Percentiles rank a stretch among this genome's conserved stretches.
phyloP scores from a whole-genome alignment of 139 green algal species.

The Helicosporidium sp. region DNA sequence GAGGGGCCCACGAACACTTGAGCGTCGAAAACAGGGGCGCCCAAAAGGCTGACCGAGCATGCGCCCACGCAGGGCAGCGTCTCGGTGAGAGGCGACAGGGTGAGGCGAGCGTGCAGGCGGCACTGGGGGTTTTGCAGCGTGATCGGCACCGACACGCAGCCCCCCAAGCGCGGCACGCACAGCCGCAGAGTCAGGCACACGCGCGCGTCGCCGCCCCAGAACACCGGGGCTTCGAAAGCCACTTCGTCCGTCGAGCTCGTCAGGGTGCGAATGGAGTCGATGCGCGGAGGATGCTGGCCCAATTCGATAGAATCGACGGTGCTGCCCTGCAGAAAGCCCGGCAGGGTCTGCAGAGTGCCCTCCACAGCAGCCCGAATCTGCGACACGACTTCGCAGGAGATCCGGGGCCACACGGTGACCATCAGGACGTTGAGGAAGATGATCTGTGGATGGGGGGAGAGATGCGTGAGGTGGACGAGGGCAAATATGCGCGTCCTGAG shows the following conservation, averaged over 20 bases:
- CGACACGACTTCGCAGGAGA: too few species aligned
- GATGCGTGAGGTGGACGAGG: too few species aligned
- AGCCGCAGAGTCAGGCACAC: conserved; percentile 11
- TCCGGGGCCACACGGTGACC: too few species aligned
- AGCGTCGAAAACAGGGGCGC: too few species aligned
- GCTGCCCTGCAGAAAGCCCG: too few species aligned
- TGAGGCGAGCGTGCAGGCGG: conserved; percentile 29
- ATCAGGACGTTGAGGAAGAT: too few species aligned
- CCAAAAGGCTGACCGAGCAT: conserved; percentile 37
- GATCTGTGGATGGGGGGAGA: too few species aligned
- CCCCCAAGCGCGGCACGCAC: too few species aligned
- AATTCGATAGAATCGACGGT: conserved; percentile 31
- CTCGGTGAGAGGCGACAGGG: conserved; percentile 46
- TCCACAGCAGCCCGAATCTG: too few species aligned
- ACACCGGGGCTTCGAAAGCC: conserved; percentile 32
- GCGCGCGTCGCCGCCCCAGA: conserved; percentile 40
- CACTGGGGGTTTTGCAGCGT: conserved; percentile 16
- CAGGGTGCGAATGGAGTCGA: conserved; percentile 43
- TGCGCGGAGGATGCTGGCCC: conserved; percentile 22
- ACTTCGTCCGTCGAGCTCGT: conserved; percentile 37
- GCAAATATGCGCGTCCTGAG: too few species aligned
- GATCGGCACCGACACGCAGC: conserved; percentile 6
- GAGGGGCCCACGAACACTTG: too few species aligned
- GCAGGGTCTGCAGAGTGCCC: too few species aligned
- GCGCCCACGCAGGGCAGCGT: conserved; percentile 51